Base-by-base conservation (phyloP, 306 rosid species). In the Cyclanthera cordifolia region DNA sequence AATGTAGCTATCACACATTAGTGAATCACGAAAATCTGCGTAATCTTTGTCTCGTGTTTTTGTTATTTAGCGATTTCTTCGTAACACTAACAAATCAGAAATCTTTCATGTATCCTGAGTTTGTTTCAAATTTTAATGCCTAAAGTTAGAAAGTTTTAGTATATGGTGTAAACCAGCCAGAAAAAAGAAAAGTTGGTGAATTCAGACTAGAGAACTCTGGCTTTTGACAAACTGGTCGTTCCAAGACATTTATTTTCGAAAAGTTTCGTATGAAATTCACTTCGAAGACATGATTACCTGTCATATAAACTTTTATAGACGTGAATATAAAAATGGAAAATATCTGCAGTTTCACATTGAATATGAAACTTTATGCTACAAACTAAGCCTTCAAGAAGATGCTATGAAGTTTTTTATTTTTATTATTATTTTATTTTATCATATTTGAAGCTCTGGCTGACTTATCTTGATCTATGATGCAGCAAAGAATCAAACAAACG, bases 401-500 rank as follows among this genome's bases (percentile, higher is more conserved):
- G 60, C 37, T 24, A 54, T 39, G 5, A 3, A 43, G 34, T 41
- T 19, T 51, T 41, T 10, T 32, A 34, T 2, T 30, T 25, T 24
- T 43, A 14, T n/a, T n/a, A n/a, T n/a, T n/a, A n/a, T n/a, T n/a
- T n/a, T n/a, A n/a, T n/a, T n/a, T n/a, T n/a, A n/a, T n/a, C n/a
- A n/a, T 28, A 45, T 49, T 46, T 58, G 23, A 13, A 54, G 19
- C 52, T 60, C 11, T 78, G 47, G 67, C 70, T 48, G 73, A 39
- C 23, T 74, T 71, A 47, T 71, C 58, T 27, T 73, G 67, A 78
- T 70, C 65, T 67, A 46, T 19, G 9, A 16, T 79, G 57, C 90
- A 94, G 99, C 96, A 37, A 88, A 90, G 73, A 81, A 52, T 59
- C 83, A 53, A 47, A 76, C 41, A 74, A 69, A 74, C 54, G 78